Conservation (phyloP, 169 alveolate genomes). For the Cryptosporidium felis region DNA sequence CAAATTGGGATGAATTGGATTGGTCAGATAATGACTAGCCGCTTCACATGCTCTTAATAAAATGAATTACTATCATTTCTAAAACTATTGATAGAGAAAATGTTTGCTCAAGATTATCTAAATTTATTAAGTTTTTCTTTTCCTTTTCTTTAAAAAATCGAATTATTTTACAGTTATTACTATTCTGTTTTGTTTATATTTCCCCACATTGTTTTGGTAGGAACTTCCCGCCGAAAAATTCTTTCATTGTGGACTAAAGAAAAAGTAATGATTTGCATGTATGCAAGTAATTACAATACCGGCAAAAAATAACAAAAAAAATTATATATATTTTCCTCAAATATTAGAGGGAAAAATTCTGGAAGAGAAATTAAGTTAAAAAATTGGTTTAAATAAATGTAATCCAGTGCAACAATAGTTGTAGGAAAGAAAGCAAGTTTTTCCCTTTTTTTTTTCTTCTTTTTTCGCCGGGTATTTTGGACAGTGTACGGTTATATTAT, state of each 20-base stretch:
- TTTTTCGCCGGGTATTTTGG: too few relatives aligned
- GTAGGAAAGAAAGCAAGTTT: neutral
- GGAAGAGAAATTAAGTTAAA: neutral
- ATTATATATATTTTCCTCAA: neutral
- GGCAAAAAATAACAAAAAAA: slow-evolving; percentile 11
- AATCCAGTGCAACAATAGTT: neutral
- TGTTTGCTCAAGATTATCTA: neutral
- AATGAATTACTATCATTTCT: neutral
- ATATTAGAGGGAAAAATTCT: neutral
- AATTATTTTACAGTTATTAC: neutral
- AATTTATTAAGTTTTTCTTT: neutral
- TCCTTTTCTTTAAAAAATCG: neutral
- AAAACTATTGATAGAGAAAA: neutral
- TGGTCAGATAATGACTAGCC: slow-evolving; percentile 17
- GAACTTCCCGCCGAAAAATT: neutral
- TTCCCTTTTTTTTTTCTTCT: too few relatives aligned
- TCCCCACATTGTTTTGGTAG: neutral
- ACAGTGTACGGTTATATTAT: too few relatives aligned
- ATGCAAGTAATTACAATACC: slow-evolving; percentile 18
- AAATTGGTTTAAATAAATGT: neutral
- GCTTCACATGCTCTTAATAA: too few relatives aligned
- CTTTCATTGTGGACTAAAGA: neutral
- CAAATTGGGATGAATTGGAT: slow-evolving; percentile 17
- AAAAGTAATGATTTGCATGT: slow-evolving; percentile 21
- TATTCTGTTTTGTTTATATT: neutral